Evolutionary conservation across 2,329 filamentous ascomycete species (phyloP), one percentile per base, ranked within the genome.

Genomic region (Polytolypa hystricis): DNA sequence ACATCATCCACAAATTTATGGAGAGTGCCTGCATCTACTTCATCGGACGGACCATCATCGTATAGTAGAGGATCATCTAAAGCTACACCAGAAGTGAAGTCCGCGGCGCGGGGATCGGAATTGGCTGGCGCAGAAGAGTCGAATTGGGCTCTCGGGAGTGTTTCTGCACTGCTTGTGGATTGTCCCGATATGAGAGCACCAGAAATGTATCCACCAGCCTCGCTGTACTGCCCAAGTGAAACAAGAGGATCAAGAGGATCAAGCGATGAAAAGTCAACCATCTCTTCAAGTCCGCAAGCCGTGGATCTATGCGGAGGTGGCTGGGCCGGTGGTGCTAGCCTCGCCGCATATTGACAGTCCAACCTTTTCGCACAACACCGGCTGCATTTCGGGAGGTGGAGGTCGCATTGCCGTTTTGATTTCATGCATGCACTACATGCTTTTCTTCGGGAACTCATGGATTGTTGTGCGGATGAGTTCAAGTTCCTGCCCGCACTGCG

Each of bases 381-480:
- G 4, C 18, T 23, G 30, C 30, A 33, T 33, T 23, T 18, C 5
- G 30, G 30, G 17, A 23, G 4, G 11, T 20, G 30, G n/a, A 23
- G 18, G 25, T 33, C 30, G 18, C 18, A 33, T 12, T 10, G 18
- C 16, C 30, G 30, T 14, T 23, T 33, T 10, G 30, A 18, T 9
- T 23, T 33, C 8, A 33, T 10, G 7, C 18, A 33, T 9, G 18
- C 11, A 20, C 18, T 21, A 18, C 30, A 33, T 10, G 18, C 16
- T 20, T 33, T 33, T 14, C 30, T 33, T 18, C 30, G 30, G 5
- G 30, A 23, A 14, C n/a, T 23, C n/a, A n/a, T n/a, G n/a, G n/a
- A n/a, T n/a, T n/a, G n/a, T n/a, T n/a, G n/a, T n/a, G n/a, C n/a
- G n/a, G n/a, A n/a, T n/a, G n/a, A n/a, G n/a, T n/a, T n/a, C n/a